phyloP scores from a whole-genome alignment of 129 eudicot genomes.

The carrot (Daucus carota) region DH1_v3.0 NC_030388.2:26908001-26908500 shows the following conservation, averaged over 20 bases:
- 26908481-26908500: slow-evolving; percentile 58
- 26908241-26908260: slow-evolving; percentile 51
- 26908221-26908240: slow-evolving; percentile 77
- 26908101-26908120: slow-evolving; percentile 29
- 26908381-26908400: slow-evolving; percentile 40
- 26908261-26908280: slow-evolving; percentile 53
- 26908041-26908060: slow-evolving; percentile 64
- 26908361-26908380: slow-evolving; percentile 58
- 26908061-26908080: slow-evolving; percentile 29
- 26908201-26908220: slow-evolving; percentile 77
- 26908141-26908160: slow-evolving; percentile 42
- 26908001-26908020: slow-evolving; percentile 45
- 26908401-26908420: neutral
- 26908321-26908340: slow-evolving; percentile 55
- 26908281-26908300: slow-evolving; percentile 55
- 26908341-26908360: slow-evolving; percentile 60
- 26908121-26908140: slow-evolving; percentile 19
- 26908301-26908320: slow-evolving; percentile 41
- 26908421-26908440: slow-evolving; percentile 14
- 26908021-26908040: slow-evolving; percentile 33
- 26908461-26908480: slow-evolving; percentile 54
- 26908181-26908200: slow-evolving; percentile 53
- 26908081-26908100: slow-evolving; percentile 31
- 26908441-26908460: slow-evolving; percentile 53
- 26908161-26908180: slow-evolving; percentile 34